A percentile compares a stretch with the other conserved stretches of the same genome.
phyloP scores from a whole-genome alignment of 1,139 yeast genomes.

The Debaryomyces coudertii region DNA sequence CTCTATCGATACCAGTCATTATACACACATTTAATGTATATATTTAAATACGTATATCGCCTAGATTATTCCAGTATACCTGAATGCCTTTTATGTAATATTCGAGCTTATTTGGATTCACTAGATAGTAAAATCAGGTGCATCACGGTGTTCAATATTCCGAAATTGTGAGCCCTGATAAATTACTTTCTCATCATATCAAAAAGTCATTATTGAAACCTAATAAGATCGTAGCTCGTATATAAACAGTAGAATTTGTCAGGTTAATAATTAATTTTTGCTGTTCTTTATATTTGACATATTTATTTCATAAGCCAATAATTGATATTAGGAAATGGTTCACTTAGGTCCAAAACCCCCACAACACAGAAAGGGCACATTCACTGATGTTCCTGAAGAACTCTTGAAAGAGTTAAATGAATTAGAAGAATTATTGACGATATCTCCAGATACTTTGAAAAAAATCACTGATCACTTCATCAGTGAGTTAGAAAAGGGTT shows the following conservation, averaged over 20 bases:
- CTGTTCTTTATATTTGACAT: background rate
- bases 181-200: background rate
- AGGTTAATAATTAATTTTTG: background rate
- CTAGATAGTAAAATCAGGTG: background rate
- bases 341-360: conserved; percentile 85
- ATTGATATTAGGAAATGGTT: conserved; percentile 52
- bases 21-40: background rate
- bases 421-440: conserved; percentile 67
- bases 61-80: background rate
- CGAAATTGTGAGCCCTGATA: conserved; percentile 1
- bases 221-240: background rate
- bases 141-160: conserved; percentile 1
- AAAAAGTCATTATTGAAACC: background rate
- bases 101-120: too few relatives aligned
- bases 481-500: conserved; percentile 76
- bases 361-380: conserved; percentile 79
- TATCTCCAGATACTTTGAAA: conserved; percentile 60
- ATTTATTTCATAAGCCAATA: background rate
- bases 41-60: background rate
- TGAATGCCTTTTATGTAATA: background rate
- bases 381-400: conserved; percentile 71
- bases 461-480: conserved; percentile 65
- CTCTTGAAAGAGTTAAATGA: conserved; percentile 60
- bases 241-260: background rate
- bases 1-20: background rate